phyloP scores from a whole-genome alignment of 257 asterid species.

The Primulina tabacum region DNA sequence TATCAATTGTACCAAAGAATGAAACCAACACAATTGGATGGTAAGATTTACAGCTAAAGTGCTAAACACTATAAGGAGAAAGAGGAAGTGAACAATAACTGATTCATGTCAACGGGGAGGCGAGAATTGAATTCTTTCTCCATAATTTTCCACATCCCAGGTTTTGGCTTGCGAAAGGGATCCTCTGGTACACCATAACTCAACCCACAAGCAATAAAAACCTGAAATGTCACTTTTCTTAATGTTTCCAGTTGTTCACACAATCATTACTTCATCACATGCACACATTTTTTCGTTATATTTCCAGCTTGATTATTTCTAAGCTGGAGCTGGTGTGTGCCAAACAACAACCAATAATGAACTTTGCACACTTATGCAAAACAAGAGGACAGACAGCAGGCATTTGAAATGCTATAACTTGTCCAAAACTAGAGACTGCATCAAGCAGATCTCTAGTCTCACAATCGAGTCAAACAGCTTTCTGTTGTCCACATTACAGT shows the following conservation, averaged over 20 bases:
- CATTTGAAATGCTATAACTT: no score
- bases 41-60: constrained; percentile 1
- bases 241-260: not conserved
- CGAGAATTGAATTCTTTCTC: constrained; percentile 89
- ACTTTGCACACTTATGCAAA: no score
- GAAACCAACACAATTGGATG: constrained; percentile 10
- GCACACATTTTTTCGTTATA: not conserved
- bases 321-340: no score
- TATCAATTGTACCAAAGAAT: not conserved
- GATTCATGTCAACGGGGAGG: constrained; percentile 64
- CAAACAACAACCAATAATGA: no score
- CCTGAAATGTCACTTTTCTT: constrained; percentile 41
- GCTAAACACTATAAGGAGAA: constrained; percentile 14
- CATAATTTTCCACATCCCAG: constrained; percentile 96
- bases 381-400: no score
- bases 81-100: constrained; percentile 40
- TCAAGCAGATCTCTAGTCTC: no score
- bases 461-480: no score
- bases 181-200: constrained; percentile 54
- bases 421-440: no score
- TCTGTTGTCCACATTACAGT: no score
- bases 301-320: not conserved
- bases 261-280: constrained; percentile 8
- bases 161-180: constrained; percentile 80
- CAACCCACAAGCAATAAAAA: constrained; percentile 89